Evolutionary conservation across 257 asterid species (phyloP), one percentile per base, ranked within the genome.

Genomic region (Fraxinus americana): DNA sequence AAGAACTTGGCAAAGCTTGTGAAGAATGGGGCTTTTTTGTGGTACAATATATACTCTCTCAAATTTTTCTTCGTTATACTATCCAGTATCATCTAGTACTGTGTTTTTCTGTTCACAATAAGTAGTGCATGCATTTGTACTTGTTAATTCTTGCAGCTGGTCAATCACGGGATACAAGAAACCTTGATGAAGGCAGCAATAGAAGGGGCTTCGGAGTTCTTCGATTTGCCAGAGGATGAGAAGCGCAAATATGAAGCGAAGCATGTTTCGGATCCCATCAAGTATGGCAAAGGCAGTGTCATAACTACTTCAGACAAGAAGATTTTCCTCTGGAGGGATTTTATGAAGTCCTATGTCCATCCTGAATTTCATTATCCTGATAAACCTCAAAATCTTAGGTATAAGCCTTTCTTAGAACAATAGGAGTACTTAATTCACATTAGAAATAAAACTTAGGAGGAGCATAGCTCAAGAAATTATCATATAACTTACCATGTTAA

Each of bases 11-110:
- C 52, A 36, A 17, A 30, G 90, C 89, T 3, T 86, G 92, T 27
- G 79, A 82, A 30, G 84, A 88, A 0, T 86, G 92, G 92, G 90
- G 92, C 16, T 86, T 88, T 84, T 88, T 88, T 39, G 81, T 88
- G 84, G 92, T 88, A 75, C 19, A 54, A n/a, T 45, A 54, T 4
- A 54, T n/a, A 19, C 25, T 54, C 5, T 16, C 25, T n/a, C 25
- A 17, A 7, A 3, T 54, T 54, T 13, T 17, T 17, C 7, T 50
- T 17, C 4, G 0, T 50, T 50, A 50, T 16, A 14, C 7, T 3
- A 1, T 50, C 61, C 8, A 13, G 61, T 50, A 17, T 16, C 4
- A 2, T n/a, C n/a, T n/a, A n/a, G n/a, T n/a, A n/a, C n/a, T 50
- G 5, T 43, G 2, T 50, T 52, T 17, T 52, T 19, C 9, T 4